These are phyloP conservation scores for Tinospora cordifolia DNA, from an alignment of 164 flowering plant species.

Conservation along the genomic window DNA sequence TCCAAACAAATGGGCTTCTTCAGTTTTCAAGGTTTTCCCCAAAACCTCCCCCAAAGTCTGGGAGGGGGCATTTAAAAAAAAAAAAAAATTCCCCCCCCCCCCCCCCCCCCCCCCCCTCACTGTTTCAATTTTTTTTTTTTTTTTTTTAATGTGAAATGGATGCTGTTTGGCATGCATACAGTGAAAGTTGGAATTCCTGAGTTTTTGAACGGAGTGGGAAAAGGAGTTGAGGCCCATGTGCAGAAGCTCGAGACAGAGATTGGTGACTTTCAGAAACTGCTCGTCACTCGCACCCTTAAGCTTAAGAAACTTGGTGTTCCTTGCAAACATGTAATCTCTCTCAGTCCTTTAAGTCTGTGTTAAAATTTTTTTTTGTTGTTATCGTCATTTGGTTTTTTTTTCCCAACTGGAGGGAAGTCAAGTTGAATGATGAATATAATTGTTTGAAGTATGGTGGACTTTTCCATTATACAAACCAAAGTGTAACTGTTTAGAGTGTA, in stretches of 20 bases:
- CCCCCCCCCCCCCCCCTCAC: too few species aligned
- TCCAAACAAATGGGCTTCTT: not conserved
- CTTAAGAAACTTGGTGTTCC: conserved; percentile 81
- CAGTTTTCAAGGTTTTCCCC: conserved; percentile 20
- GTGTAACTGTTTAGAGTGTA: too few species aligned
- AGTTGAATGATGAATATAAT: too few species aligned
- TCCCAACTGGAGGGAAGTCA: not conserved
- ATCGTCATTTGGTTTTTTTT: not conserved
- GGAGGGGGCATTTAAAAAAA: too few species aligned
- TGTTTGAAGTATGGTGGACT: too few species aligned
- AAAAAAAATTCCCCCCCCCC: too few species aligned
- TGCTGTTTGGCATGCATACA: conserved; percentile 24
- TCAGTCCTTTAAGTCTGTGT: not conserved
- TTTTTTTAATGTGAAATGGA: conserved; percentile 4
- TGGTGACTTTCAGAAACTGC: conserved; percentile 76
- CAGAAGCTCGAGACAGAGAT: conserved; percentile 75
- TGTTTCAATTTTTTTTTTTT: not conserved
- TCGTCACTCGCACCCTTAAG: conserved; percentile 72
- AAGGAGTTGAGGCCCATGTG: conserved; percentile 67
- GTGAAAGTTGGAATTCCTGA: conserved; percentile 90
- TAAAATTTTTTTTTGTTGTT: not conserved
- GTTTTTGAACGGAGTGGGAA: conserved; percentile 73
- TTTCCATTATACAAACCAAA: too few species aligned
- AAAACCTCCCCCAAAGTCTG: too few species aligned
- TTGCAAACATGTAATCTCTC: conserved; percentile 62